Evolutionary conservation across 2,329 filamentous ascomycete species (phyloP).

Genomic region (Botrytis porri): DNA sequence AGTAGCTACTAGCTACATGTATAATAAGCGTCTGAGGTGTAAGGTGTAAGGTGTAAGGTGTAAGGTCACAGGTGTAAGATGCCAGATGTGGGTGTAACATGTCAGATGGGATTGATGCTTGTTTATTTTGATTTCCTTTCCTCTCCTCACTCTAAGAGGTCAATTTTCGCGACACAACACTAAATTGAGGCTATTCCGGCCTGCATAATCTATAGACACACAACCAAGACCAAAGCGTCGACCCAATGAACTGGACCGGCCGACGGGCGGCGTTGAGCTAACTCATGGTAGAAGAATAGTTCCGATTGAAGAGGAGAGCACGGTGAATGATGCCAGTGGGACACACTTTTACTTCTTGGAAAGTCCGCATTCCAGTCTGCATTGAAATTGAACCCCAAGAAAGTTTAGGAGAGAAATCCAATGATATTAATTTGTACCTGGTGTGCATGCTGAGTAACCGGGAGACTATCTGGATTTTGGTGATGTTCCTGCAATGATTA

Average conservation of each 20-base stretch:
- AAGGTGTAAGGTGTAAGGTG: too few relatives aligned
- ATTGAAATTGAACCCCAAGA: not conserved
- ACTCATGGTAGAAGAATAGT: not conserved
- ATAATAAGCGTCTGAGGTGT: not conserved
- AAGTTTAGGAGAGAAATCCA: not conserved
- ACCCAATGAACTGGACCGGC: conserved; percentile 12
- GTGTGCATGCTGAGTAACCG: not conserved
- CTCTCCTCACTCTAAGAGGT: not conserved
- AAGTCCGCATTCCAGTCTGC: not conserved
- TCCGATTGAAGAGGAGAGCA: not conserved
- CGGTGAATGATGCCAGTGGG: not conserved
- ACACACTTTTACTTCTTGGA: not conserved
- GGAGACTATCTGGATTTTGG: not conserved
- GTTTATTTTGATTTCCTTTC: not conserved
- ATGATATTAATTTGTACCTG: not conserved
- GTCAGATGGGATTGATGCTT: conserved; percentile 5
- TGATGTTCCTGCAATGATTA: conserved; percentile 12
- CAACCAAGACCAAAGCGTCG: not conserved
- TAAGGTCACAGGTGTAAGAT: too few relatives aligned
- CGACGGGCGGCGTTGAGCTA: not conserved
- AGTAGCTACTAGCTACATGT: not conserved
- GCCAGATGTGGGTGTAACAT: too few relatives aligned
- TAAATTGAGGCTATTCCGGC: not conserved
- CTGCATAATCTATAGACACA: conserved; percentile 7
- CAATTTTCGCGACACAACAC: not conserved